Conservation (phyloP, 1,284 basidiomycete genomes). For the Leccinum pachyderme region DNA sequence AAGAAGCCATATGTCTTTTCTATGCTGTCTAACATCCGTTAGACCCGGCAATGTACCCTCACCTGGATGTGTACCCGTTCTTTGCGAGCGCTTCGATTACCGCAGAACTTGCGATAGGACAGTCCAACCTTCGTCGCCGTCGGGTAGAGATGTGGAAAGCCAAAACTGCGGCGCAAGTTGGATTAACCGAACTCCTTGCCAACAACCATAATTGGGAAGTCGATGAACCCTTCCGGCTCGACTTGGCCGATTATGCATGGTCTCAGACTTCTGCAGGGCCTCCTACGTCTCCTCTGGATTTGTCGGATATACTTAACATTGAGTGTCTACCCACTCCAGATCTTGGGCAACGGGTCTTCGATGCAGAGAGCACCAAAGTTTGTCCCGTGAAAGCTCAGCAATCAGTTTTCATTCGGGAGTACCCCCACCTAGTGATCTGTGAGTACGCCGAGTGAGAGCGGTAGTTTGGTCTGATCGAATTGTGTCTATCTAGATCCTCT, state of each 20-base stretch:
- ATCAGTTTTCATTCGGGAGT: slow-evolving; percentile 15
- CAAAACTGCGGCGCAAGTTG: slow-evolving; percentile 14
- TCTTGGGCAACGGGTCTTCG: slow-evolving; percentile 37
- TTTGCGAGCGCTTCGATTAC: neutral
- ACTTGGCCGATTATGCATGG: slow-evolving; percentile 67
- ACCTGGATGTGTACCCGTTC: slow-evolving; percentile 31
- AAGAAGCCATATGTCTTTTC: slow-evolving; percentile 3
- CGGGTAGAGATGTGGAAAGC: slow-evolving; percentile 20
- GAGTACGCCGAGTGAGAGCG: slow-evolving; percentile 11
- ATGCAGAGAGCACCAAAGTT: slow-evolving; percentile 23
- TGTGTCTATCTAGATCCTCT: slow-evolving; percentile 33
- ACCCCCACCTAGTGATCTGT: slow-evolving; percentile 39
- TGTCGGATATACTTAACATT: slow-evolving; percentile 31
- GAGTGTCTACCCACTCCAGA: slow-evolving; percentile 33
- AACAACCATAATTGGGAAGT: slow-evolving; percentile 21
- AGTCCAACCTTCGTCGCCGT: slow-evolving; percentile 10
- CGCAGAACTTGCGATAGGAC: neutral
- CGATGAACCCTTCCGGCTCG: slow-evolving; percentile 37
- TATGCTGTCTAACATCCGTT: slow-evolving; percentile 1
- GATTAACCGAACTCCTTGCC: slow-evolving; percentile 10
- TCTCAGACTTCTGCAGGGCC: slow-evolving; percentile 68
- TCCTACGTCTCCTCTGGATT: slow-evolving; percentile 41
- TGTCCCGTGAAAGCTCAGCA: neutral
- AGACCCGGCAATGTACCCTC: slow-evolving; percentile 34
- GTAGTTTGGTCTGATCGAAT: slow-evolving; percentile 9